Evolutionary conservation across 495 filamentous ascomycete genomes (phyloP).

Genomic region (Neurospora sp.): DNA sequence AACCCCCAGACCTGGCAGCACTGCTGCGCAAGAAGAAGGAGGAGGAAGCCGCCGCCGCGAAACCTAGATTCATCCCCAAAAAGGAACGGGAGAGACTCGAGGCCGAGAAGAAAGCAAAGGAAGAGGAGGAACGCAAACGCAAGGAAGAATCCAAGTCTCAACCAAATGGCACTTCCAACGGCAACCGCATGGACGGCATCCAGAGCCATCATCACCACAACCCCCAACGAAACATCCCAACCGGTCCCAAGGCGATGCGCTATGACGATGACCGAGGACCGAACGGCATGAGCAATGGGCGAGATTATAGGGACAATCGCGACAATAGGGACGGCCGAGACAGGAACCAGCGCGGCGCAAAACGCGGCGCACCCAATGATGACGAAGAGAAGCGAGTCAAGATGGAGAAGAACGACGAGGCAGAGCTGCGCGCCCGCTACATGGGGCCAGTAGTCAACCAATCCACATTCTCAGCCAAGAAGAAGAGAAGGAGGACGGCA

Average conservation of each 20-base stretch:
- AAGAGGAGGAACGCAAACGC: constrained; percentile 60
- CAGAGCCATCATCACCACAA: constrained; percentile 12
- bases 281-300: constrained; percentile 34
- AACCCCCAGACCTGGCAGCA: constrained; percentile 38
- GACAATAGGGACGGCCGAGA: constrained; percentile 17
- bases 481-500: constrained; percentile 86
- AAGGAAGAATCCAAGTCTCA: constrained; percentile 35
- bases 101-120: constrained; percentile 74
- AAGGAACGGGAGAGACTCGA: constrained; percentile 79
- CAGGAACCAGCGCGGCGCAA: constrained; percentile 24
- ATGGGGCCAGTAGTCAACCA: constrained; percentile 86
- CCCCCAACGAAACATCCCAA: constrained; percentile 44
- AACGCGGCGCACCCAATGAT: constrained; percentile 18
- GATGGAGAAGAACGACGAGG: constrained; percentile 64
- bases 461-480: constrained; percentile 89
- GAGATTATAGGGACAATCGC: constrained; percentile 38
- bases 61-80: constrained; percentile 91
- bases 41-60: constrained; percentile 34
- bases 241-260: constrained; percentile 71
- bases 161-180: constrained; percentile 6
- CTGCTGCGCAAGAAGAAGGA: constrained; percentile 37
- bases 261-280: constrained; percentile 23
- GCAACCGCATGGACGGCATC: constrained; percentile 4
- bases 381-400: constrained; percentile 46
- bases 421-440: constrained; percentile 70